Base-by-base conservation (phyloP, 2,329 filamentous ascomycete species). In the Rasamsonia emersonii region DNA sequence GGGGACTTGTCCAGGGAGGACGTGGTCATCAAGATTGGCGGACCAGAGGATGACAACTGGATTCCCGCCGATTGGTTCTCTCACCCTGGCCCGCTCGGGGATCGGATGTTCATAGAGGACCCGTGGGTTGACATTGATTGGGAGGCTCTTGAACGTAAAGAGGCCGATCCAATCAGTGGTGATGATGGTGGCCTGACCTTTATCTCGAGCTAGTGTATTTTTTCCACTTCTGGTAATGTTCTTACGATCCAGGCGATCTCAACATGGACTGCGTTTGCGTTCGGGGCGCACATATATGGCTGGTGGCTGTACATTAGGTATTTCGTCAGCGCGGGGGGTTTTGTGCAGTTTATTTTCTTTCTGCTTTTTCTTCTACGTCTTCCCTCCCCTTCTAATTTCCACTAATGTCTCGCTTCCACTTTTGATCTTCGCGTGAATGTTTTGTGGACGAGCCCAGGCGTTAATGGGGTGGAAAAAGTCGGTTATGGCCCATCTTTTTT, bases 51-150 rank as follows among this genome's bases (percentile, higher is more conserved):
- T 5, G 46, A 53, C 16, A 50, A 41, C 23, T 56, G 51, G 49
- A 42, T 57, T 16, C 50, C 51, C 4, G 21, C 39, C 5, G 53
- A 57, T 32, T 61, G 56, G 58, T 41, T 50, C 25, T 48, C 45
- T 41, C 40, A 53, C 8, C 46, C 53, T 20, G 45, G 50, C 18
- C 35, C 45, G 5, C 37, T 49, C 29, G 41, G 43, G 33, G 41
- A 38, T 9, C 35, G 50, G 26, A 14, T 48, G 15, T 45, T 46
- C 37, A 9, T 23, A 9, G 49, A 45, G 23, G 47, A 54, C 5
- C 38, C 49, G 5, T 53, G 50, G 37, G 42, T 49, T 23, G 50
- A 53, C 19, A 45, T 63, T 18, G 56, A 64, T 32, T 65, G 61
- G 58, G 58, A 63, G n/a, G 44, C 44, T 9, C 37, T 58, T 21